Percentiles rank a stretch among this genome's conserved stretches.
These are phyloP conservation scores for Blastobotrys chiropterorum DNA, from an alignment of 805 yeast species.

Conservation along the genomic window DNA sequence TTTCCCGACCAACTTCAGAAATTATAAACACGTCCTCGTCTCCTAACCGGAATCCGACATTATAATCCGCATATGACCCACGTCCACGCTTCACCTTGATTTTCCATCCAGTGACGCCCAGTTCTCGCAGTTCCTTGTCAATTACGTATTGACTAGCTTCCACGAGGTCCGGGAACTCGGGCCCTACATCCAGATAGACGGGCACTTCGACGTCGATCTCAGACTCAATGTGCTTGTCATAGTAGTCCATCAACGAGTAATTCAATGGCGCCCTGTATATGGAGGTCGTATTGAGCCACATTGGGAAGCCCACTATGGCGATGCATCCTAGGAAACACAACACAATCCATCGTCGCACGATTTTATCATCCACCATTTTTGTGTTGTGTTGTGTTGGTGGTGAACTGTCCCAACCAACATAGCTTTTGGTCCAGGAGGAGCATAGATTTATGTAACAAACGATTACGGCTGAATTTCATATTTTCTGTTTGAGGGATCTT, in stretches of 20 bases:
- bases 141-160: constrained; percentile 47
- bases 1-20: constrained; percentile 36
- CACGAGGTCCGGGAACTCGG: constrained; percentile 61
- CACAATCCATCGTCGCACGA: constrained; percentile 9
- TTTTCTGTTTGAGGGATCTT: no score
- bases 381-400: background rate
- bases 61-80: constrained; percentile 28
- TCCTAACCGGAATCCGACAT: constrained; percentile 33
- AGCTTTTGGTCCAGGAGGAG: background rate
- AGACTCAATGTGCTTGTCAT: constrained; percentile 26
- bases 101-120: constrained; percentile 23
- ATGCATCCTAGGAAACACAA: constrained; percentile 9
- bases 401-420: background rate
- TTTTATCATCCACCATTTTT: background rate
- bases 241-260: constrained; percentile 34
- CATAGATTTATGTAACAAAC: background rate
- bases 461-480: no score
- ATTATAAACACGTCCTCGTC: constrained; percentile 41
- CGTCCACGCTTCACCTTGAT: constrained; percentile 22
- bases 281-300: constrained; percentile 55
- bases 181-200: constrained; percentile 34
- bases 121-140: constrained; percentile 34
- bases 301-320: constrained; percentile 36
- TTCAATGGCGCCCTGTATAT: constrained; percentile 61
- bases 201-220: constrained; percentile 24